Evolutionary conservation across 768 basidiomycete species (phyloP), one percentile per base, ranked within the genome.

Genomic region (Floccularia luteovirens): DNA sequence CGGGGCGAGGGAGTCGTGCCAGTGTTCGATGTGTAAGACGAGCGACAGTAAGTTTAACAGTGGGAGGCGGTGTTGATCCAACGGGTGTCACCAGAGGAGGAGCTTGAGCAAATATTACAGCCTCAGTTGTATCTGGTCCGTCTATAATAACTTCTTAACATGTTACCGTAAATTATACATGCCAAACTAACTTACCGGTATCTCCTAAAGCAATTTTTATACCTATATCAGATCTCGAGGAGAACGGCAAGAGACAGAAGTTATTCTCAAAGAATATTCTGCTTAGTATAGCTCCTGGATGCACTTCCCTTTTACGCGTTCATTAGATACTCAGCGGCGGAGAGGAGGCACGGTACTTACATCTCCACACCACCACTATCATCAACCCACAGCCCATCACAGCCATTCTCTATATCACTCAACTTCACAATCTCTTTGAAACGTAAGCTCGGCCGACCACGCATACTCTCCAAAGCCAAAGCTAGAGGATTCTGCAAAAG

Each of bases 391-490:
- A 14, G 27, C 10, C 27, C 27, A 28, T 28, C 10, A 28, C 14
- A 8, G 14, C 14, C 27, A 8, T 8, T 8, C 27, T 28, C 27
- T 28, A 84, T 53, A 38, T 80, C 74, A 25, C 63, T 54, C 27
- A 85, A 56, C 21, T 61, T 64, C 13, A 74, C 67, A 0, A 67
- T 64, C 2, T 76, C 81, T 36, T 76, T 61, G 43, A 83, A 70
- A 24, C 74, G 67, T 14, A 89, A 58, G 19, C 72, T 71, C 1
- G 79, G 80, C 14, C 82, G 60, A 13, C 83, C 81, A 27, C 84
- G 83, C 83, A 89, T 86, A 56, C 77, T 84, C 58, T 88, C 86
- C 37, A 89, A 55, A 0, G 82, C 78, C 16, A 88, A 58, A 3
- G 86, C 80, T 10, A 88, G 63, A 0, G 79, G 77, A 46, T 82